Conservation (phyloP, 176 grass and related monocot species). For the Carex pumila region DNA sequence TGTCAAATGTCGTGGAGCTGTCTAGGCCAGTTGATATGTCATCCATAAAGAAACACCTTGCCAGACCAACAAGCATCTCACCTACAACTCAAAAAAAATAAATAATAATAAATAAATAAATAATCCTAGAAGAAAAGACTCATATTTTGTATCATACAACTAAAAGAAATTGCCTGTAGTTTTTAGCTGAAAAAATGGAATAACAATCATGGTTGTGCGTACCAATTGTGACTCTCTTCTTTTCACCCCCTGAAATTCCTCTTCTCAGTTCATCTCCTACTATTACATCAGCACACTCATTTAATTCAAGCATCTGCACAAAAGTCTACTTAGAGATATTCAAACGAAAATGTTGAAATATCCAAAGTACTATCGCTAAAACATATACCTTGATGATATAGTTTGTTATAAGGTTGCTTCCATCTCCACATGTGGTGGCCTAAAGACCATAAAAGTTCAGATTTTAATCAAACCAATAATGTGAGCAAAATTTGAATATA, state of each 20-base stretch:
- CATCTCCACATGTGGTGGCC: slow-evolving; percentile 76
- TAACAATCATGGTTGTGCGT: not conserved
- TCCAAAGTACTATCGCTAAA: not conserved
- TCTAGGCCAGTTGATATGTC: slow-evolving; percentile 97
- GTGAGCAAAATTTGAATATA: not conserved
- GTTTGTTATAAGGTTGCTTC: slow-evolving; percentile 74
- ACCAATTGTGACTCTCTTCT: slow-evolving; percentile 92
- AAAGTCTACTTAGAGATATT: slow-evolving; percentile 9
- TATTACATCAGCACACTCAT: slow-evolving; percentile 75
- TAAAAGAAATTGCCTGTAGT: not conserved
- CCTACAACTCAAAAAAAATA: slow-evolving; percentile 41
- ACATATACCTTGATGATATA: slow-evolving; percentile 70
- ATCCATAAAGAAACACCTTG: slow-evolving; percentile 97
- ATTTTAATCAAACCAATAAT: slow-evolving; percentile 17
- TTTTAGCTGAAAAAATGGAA: not conserved
- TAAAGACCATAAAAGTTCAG: slow-evolving; percentile 17
- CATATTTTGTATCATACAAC: not conserved
- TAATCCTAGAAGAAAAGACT: too few species aligned
- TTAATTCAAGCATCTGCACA: slow-evolving; percentile 75
- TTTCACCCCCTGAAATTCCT: slow-evolving; percentile 97
- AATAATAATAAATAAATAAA: too few species aligned
- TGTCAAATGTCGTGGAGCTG: slow-evolving; percentile 88
- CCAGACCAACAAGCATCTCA: slow-evolving; percentile 83
- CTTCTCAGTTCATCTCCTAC: slow-evolving; percentile 89
- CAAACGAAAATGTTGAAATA: not conserved